phyloP scores from a whole-genome alignment of 352 stramenopile genomes.

The Globisporangium lucens region DNA sequence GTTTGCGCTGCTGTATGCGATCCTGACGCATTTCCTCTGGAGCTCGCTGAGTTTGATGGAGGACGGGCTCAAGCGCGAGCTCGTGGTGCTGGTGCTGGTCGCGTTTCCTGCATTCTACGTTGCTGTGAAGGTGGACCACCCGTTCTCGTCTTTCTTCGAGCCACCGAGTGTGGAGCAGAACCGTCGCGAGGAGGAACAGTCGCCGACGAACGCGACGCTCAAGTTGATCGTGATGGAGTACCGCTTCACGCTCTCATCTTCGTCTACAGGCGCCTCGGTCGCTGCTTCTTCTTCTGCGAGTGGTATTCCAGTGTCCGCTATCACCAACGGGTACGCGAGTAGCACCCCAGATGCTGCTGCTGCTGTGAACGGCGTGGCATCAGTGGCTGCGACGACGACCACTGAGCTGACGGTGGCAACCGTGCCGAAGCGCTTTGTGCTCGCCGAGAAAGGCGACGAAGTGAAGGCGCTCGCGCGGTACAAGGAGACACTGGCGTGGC shows the following conservation, averaged over 20 bases:
- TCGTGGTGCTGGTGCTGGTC: constrained; percentile 59
- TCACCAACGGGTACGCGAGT: background rate
- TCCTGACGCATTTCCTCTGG: constrained; percentile 64
- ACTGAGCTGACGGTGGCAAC: constrained; percentile 24
- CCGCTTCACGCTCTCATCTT: constrained; percentile 35
- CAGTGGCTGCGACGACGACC: background rate
- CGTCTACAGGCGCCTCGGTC: too few relatives aligned
- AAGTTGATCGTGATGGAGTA: constrained; percentile 81
- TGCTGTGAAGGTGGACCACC: constrained; percentile 70
- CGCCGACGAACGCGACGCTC: constrained; percentile 34
- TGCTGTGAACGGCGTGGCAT: background rate
- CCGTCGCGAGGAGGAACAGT: constrained; percentile 13
- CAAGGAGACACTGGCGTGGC: constrained; percentile 74
- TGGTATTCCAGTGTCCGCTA: background rate
- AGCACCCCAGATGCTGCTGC: background rate
- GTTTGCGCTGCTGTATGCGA: constrained; percentile 73
- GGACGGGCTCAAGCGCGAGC: constrained; percentile 42
- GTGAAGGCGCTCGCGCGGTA: constrained; percentile 62
- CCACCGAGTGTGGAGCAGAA: constrained; percentile 22
- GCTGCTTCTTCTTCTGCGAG: background rate
- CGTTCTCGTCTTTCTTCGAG: constrained; percentile 61
- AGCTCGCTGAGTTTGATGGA: constrained; percentile 33
- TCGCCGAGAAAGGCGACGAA: constrained; percentile 77
- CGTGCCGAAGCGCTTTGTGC: constrained; percentile 64
- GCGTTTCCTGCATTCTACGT: constrained; percentile 65